Evolutionary conservation across 202 grass and related monocot genomes (phyloP).

Genomic region (Schoenoplectus triqueter): DNA sequence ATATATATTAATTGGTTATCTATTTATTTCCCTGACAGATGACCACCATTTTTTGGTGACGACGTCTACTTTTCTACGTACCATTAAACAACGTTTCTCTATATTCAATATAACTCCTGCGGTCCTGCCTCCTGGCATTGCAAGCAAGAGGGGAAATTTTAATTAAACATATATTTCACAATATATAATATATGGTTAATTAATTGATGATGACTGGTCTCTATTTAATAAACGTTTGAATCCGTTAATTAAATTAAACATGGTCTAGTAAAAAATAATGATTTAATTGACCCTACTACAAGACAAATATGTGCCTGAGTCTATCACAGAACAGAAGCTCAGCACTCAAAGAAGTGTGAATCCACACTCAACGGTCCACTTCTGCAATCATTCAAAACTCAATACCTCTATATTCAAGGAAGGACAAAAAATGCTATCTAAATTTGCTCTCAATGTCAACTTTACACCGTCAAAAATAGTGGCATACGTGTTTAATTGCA

Average conservation of each 20-base stretch:
- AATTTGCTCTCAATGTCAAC: too few species aligned
- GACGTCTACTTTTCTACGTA: neutral
- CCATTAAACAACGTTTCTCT: neutral
- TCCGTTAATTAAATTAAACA: neutral
- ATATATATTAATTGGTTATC: neutral
- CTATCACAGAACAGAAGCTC: neutral
- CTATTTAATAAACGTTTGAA: neutral
- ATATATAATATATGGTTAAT: neutral
- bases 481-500: neutral
- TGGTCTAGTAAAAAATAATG: neutral
- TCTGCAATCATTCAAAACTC: neutral
- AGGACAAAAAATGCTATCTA: neutral
- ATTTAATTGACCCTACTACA: neutral
- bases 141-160: too few species aligned
- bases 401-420: neutral
- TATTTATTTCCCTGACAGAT: neutral
- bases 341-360: neutral
- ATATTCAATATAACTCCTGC: too few species aligned
- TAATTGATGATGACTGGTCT: neutral
- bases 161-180: too few species aligned
- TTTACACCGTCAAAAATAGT: too few species aligned
- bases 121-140: too few species aligned
- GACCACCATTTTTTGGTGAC: neutral
- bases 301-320: neutral
- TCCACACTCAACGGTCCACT: slow-evolving; percentile 13